Conservation (phyloP, 129 eudicot genomes). For the Cynara cardunculus region DNA sequence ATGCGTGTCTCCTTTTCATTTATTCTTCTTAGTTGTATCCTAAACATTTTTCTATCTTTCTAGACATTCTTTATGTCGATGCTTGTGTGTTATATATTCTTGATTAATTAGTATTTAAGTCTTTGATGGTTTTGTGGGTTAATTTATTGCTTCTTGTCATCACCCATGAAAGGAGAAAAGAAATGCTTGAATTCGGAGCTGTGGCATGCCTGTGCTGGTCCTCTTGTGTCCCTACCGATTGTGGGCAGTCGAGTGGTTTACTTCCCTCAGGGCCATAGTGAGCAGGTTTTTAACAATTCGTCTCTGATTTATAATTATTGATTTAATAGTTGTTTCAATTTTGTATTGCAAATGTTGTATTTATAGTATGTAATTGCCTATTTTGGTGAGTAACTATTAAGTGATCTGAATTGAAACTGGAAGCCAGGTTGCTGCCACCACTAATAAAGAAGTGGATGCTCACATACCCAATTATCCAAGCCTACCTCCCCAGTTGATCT, state of each 20-base stretch:
- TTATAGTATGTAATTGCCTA: not conserved
- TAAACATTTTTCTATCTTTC: constrained; percentile 22
- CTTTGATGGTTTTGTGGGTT: not conserved
- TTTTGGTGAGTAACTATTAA: constrained; percentile 14
- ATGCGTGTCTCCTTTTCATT: constrained; percentile 25
- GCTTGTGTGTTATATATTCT: not conserved
- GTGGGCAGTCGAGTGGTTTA: constrained; percentile 93
- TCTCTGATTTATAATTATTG: not conserved
- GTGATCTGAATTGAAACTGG: constrained; percentile 37
- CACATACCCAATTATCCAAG: constrained; percentile 97
- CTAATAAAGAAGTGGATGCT: constrained; percentile 93
- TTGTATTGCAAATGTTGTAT: not conserved
- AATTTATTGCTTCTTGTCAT: constrained; percentile 20
- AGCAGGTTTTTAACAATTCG: constrained; percentile 63
- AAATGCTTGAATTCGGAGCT: constrained; percentile 97
- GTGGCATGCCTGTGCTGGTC: constrained; percentile 99
- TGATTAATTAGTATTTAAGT: constrained; percentile 16
- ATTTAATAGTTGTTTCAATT: not conserved
- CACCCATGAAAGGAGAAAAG: constrained; percentile 72
- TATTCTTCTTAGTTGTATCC: constrained; percentile 17
- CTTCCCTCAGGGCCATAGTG: constrained; percentile 99
- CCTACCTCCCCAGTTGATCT: constrained; percentile 90
- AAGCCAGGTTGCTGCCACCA: constrained; percentile 96
- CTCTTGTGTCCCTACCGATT: constrained; percentile 83
- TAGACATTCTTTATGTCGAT: constrained; percentile 16